Base-by-base conservation (phyloP, 106 monocot species). In the Agapanthus africanus region DNA sequence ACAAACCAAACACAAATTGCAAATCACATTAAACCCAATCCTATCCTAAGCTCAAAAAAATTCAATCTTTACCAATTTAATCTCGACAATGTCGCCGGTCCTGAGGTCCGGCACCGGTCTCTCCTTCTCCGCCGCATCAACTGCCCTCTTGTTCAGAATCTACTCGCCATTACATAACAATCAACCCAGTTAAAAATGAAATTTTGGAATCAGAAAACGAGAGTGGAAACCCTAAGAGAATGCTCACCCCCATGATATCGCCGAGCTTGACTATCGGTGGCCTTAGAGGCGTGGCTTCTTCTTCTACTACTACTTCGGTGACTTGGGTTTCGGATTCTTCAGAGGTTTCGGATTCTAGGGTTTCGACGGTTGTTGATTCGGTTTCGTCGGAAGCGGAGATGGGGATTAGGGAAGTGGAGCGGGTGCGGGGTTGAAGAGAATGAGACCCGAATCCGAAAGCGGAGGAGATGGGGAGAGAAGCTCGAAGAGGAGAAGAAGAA, bases 61-160 rank as follows among this genome's bases (percentile, higher is more conserved):
- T 61, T 32, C 85, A 50, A 80, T 95, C 81, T 81, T 2, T 85
- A 82, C 88, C 76, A 88, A 35, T 79, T 82, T 88, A 67, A 88
- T 84, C 81, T 84, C 79, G 3, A 88, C 84, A 66, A 88, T 71
- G 40, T 88, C 88, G 21, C 88, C 88, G 19, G 79, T 81, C 68
- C 88, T 81, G 35, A 88, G 64, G 42, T 84, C 88, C 5, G 88
- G 88, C 70, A 88, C 81, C 13, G 88, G 84, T 54, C 88, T 81
- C 44, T 63, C 71, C 62, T 70, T 57, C 74, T 82, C 84, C 6
- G 88, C 60, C 32, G 79, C 84, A 74, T 88, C 88, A 54, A 88
- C 42, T 3, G 88, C 88, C 61, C 82, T 73, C 76, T 72, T 79
- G 77, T 88, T 81, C 71, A 88, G 60, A 65, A 88, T 88, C 88